Evolutionary conservation across 169 alveolate species (phyloP), one percentile per base, ranked within the genome.

Genomic region (Cryptosporidium sp.): DNA sequence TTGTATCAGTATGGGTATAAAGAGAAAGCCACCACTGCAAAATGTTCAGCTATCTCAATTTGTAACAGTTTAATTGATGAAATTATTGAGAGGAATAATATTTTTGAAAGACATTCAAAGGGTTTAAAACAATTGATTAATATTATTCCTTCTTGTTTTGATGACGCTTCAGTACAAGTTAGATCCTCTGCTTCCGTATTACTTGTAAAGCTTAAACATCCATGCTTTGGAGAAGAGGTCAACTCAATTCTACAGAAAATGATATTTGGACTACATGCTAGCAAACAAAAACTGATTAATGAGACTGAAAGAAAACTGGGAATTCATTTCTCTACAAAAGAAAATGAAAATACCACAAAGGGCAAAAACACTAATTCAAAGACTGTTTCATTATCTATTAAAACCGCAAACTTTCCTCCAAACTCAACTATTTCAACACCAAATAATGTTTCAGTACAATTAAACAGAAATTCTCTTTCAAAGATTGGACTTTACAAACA

Each of bases 21-120:
- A 39, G 89, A 59, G 41, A 65, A 59, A 29, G 80, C 29, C 43
- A 37, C 75, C 16, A 61, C 89, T 41, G 89, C 89, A 45, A 80
- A 80, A 41, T 80, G 89, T 48, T 80, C 89, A 59, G 89, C 89
- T 4, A 80, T 80, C 8, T 41, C 80, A n/a, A 80, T 80, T 80
- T 80, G 73, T 65, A 41, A 59, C 45, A 14, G 14, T 18, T 62
- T 80, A 48, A 80, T 80, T 18, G 89, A 80, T 61, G 62, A 62
- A 12, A 52, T 80, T 1, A 45, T 61, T 18, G 65, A 80, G 6
- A 41, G 45, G 12, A 80, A 37, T n/a, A 73, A 21, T 21, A 18
- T 58, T 14, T 14, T 65, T 21, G 89, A 80, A 37, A 80, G 37
- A 48, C 89, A 80, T 16, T 62, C 39, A 21, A 80, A 80, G 33